Percentiles rank a stretch among this genome's conserved stretches.
These are phyloP conservation scores for Arbutus unedo DNA, from an alignment of 148 eudicot species.

Conservation along the genomic window DNA sequence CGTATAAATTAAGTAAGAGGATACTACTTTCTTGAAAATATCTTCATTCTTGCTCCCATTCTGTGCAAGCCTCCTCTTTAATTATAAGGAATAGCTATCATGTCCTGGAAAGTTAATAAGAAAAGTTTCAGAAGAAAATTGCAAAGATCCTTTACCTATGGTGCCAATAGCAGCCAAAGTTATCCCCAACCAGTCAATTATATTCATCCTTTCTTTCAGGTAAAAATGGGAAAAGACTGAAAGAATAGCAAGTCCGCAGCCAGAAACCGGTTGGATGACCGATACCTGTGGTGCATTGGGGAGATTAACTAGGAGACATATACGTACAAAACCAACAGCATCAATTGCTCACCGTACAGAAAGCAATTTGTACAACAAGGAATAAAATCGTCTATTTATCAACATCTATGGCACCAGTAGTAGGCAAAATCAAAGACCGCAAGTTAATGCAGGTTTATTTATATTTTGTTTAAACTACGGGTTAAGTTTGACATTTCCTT, in stretches of 20 bases:
- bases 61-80: background rate
- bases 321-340: background rate
- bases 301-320: constrained; percentile 10
- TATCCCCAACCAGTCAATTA: constrained; percentile 94
- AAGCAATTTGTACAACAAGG: constrained; percentile 4
- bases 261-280: constrained; percentile 96
- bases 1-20: background rate
- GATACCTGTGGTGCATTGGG: constrained; percentile 60
- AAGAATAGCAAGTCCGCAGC: constrained; percentile 98
- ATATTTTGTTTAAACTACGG: background rate
- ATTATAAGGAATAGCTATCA: background rate
- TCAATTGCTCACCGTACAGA: background rate
- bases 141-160: constrained; percentile 65
- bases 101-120: background rate
- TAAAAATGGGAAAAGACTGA: constrained; percentile 98
- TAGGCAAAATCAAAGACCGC: background rate
- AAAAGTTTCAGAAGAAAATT: constrained; percentile 14
- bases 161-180: constrained; percentile 94
- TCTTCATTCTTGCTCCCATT: background rate
- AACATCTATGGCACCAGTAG: background rate
- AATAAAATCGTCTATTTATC: background rate
- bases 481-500: background rate
- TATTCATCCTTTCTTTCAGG: constrained; percentile 91
- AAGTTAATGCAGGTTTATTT: background rate
- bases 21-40: background rate